Evolutionary conservation across 1,139 yeast species (phyloP).

Genomic region (Lodderomyces beijingensis): DNA sequence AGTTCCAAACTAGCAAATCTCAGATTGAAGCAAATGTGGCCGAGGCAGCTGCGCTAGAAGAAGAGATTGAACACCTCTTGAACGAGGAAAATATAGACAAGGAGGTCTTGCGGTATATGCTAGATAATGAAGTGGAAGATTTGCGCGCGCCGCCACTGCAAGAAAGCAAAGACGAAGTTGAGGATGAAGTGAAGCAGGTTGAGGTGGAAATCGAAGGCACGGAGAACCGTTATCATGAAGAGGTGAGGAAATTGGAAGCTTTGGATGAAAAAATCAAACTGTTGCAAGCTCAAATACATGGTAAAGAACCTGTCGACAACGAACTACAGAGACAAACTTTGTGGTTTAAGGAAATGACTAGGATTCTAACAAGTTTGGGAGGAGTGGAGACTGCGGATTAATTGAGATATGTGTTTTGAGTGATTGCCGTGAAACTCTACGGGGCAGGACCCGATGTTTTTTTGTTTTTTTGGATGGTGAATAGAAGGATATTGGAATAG

Average conservation of each 20-base stretch:
- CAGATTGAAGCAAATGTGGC: neutral
- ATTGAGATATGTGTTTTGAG: no score
- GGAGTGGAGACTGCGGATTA: neutral
- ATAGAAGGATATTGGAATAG: no score
- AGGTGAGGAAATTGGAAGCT: neutral
- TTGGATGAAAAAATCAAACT: neutral
- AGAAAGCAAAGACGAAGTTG: neutral
- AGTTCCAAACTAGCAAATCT: neutral
- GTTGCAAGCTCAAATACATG: neutral
- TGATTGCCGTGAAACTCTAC: no score
- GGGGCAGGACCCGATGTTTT: no score
- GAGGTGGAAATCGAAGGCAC: slow-evolving; percentile 1
- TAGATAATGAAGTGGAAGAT: neutral
- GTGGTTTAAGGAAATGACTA: slow-evolving; percentile 1
- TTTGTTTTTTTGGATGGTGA: no score
- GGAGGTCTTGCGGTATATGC: neutral
- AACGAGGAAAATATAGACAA: neutral
- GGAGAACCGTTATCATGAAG: slow-evolving; percentile 1
- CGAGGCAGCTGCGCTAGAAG: neutral
- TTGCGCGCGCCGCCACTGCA: neutral
- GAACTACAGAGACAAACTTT: neutral
- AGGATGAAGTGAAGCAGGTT: slow-evolving; percentile 1
- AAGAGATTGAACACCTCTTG: neutral
- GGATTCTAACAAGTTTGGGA: neutral
- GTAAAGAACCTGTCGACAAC: neutral